These are phyloP conservation scores for Nannochloropsis salina DNA, from an alignment of 108 stramenopile genomes.

Conservation along the genomic window DNA sequence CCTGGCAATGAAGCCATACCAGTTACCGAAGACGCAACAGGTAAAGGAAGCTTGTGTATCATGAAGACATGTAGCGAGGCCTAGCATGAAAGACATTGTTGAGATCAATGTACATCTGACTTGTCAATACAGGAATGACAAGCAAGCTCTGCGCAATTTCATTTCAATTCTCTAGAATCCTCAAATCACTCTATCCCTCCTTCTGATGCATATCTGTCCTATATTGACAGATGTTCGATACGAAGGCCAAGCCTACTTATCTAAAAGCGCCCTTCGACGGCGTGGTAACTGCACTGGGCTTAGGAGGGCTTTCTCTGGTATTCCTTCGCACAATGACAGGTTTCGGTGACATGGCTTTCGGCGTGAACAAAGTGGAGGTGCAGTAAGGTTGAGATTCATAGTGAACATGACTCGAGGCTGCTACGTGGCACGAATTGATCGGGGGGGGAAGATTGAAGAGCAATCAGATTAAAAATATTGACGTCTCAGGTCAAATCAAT, in stretches of 20 bases:
- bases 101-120: too few relatives aligned
- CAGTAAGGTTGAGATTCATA: background rate
- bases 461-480: too few relatives aligned
- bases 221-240: background rate
- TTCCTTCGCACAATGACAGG: slow-evolving; percentile 2
- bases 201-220: background rate
- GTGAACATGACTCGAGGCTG: too few relatives aligned
- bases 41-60: background rate
- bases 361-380: background rate
- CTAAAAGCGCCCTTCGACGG: background rate
- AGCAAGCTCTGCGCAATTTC: too few relatives aligned
- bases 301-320: background rate
- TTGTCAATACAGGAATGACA: too few relatives aligned
- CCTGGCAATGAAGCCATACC: background rate
- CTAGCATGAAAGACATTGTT: too few relatives aligned
- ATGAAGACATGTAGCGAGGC: too few relatives aligned
- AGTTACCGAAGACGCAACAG: slow-evolving; percentile 1
- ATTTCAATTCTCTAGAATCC: too few relatives aligned
- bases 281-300: background rate
- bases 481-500: too few relatives aligned
- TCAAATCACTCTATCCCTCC: background rate
- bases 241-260: slow-evolving; percentile 14
- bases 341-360: background rate
- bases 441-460: too few relatives aligned
- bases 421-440: too few relatives aligned